Evolutionary conservation across 2,329 filamentous ascomycete genomes (phyloP).

Genomic region (Pyrenophora tritici-repentis): DNA sequence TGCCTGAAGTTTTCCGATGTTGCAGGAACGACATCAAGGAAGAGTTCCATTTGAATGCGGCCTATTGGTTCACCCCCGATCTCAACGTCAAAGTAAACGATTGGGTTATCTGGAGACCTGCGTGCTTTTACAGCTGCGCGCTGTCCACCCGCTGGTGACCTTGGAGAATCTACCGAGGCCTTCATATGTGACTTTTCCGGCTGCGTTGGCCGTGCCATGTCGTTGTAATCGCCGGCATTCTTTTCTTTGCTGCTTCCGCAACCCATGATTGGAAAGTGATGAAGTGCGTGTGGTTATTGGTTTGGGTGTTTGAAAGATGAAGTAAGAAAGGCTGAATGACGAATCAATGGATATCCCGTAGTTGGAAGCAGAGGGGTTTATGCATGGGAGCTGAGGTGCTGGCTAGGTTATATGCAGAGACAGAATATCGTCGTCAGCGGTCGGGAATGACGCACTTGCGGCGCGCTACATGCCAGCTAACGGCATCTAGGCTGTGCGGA

Average conservation of each 20-base stretch:
- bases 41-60: conserved; percentile 85
- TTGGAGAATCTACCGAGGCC: neutral
- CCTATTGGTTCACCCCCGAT: conserved; percentile 58
- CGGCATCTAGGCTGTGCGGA: conserved; percentile 1
- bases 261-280: conserved; percentile 9
- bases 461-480: conserved; percentile 5
- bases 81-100: conserved; percentile 24
- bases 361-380: no score
- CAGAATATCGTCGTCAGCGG: no score
- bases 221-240: conserved; percentile 5
- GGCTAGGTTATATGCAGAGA: neutral
- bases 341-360: no score
- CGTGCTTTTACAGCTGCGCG: conserved; percentile 8
- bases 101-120: conserved; percentile 18
- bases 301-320: no score
- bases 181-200: neutral
- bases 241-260: conserved; percentile 19
- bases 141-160: neutral
- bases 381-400: neutral
- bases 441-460: neutral
- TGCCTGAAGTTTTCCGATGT: conserved; percentile 79
- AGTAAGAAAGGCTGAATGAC: no score
- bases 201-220: conserved; percentile 15
- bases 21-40: conserved; percentile 79
- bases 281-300: no score